phyloP scores from a whole-genome alignment of 139 green algal genomes.

The Micromonas commoda region DNA sequence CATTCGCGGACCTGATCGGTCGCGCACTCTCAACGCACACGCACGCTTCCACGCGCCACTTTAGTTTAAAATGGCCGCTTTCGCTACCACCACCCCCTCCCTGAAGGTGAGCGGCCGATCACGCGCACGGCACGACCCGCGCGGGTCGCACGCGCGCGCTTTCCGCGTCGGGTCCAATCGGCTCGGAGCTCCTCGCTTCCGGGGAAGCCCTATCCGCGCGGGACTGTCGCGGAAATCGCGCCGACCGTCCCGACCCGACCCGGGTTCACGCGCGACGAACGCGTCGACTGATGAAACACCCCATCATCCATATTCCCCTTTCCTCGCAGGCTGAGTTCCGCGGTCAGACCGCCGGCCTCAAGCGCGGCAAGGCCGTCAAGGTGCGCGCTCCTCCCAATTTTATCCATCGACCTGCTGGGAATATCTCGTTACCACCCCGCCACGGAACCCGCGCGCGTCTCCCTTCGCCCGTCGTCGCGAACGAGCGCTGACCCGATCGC shows the following conservation, averaged over 20 bases:
- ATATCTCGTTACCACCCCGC: too few species aligned
- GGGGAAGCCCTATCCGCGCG: too few species aligned
- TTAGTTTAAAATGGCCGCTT: not conserved
- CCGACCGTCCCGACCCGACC: too few species aligned
- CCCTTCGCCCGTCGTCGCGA: too few species aligned
- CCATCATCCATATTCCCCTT: not conserved
- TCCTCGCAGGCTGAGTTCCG: not conserved
- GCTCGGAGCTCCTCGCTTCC: too few species aligned
- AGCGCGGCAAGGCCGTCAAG: not conserved
- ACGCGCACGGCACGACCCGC: not conserved
- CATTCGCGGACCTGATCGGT: not conserved
- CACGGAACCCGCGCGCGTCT: too few species aligned
- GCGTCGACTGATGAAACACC: too few species aligned
- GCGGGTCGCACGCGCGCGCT: not conserved
- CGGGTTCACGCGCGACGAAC: too few species aligned
- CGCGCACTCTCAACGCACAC: not conserved
- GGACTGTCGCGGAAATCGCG: too few species aligned
- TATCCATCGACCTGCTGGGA: not conserved
- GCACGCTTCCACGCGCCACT: not conserved
- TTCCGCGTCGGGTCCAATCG: not conserved
- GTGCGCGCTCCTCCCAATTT: not conserved
- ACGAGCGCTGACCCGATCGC: not conserved
- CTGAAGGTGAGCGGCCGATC: not conserved
- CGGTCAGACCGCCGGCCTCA: not conserved
- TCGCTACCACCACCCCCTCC: not conserved